These are phyloP conservation scores for Aspergillus mulundensis DNA, from an alignment of 495 filamentous ascomycete species.

Conservation along the genomic window DNA sequence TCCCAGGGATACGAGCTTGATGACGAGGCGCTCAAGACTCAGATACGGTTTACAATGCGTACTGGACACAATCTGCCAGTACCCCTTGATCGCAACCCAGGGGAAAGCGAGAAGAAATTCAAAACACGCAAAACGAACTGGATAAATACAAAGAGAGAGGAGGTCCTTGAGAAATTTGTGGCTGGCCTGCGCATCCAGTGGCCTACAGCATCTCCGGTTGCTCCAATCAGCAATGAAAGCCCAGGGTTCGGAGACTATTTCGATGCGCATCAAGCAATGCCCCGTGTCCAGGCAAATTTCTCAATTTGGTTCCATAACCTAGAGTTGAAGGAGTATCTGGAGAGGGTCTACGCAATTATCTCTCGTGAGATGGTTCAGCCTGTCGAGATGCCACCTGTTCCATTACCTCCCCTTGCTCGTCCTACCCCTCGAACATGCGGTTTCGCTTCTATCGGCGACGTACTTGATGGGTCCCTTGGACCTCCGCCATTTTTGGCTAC, in stretches of 20 bases:
- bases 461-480: not conserved
- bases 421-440: not conserved
- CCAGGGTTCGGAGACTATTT: slow-evolving; percentile 2
- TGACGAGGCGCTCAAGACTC: not conserved
- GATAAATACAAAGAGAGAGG: too few species aligned
- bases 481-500: not conserved
- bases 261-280: not conserved
- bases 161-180: slow-evolving; percentile 4
- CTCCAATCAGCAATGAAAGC: not conserved
- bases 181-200: not conserved
- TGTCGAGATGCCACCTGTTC: not conserved
- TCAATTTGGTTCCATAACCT: slow-evolving; percentile 11
- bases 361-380: not conserved
- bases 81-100: too few species aligned
- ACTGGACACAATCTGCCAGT: too few species aligned
- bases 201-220: not conserved
- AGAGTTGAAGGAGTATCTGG: slow-evolving; percentile 8
- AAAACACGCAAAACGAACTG: too few species aligned
- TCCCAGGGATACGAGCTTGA: not conserved
- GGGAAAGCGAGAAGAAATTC: too few species aligned
- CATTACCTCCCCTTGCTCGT: not conserved
- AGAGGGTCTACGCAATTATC: not conserved
- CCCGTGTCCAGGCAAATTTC: not conserved
- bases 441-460: slow-evolving; percentile 8
- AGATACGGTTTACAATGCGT: too few species aligned